Evolutionary conservation across 306 rosid species (phyloP), one percentile per base, ranked within the genome.

Genomic region (Acacia confusa): DNA sequence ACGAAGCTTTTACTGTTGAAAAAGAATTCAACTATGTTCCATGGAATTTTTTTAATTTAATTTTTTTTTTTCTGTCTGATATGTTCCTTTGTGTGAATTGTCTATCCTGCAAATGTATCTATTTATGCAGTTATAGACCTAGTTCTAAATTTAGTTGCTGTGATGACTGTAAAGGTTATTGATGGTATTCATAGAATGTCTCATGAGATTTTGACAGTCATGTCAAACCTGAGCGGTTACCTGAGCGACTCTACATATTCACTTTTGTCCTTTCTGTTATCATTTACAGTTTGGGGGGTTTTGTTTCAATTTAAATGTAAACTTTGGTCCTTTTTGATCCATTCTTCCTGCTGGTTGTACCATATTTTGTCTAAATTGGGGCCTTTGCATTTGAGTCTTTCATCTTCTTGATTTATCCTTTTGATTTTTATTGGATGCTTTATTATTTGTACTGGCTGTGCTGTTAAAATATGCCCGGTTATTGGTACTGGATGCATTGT

Each of bases 191-290:
- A 9, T 47, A 22, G 36, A 79, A 43, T 83, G 88, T 74, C 47
- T 30, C 70, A 19, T 87, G 90, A 84, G 80, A 64, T 69, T 75
- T 87, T 77, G 86, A 74, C 86, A 78, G 61, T 57, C 66, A 55
- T 84, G 90, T 78, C 80, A 82, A 81, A 64, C 12, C 89, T 84
- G 90, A 84, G 88, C 82, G 86, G 90, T 84, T 87, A 87, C 30
- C 88, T 87, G 90, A 84, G 84, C 90, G 81, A 79, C 82, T 66
- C 36, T 20, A 9, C 34, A 32, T 2, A 50, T 68, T 73, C 16
- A 70, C 55, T 22, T 32, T 6, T 9, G 53, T 25, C 47, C 63
- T 17, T 6, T 44, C 22, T 55, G 5, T 1, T 9, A 40, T 36
- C 22, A 14, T 38, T 75, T n/a, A n/a, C 60, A 7, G 50, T 63